A percentile compares a stretch with the other conserved stretches of the same genome.
Evolutionary conservation across 345 rosid species (phyloP).

Genomic region (Salix viminalis): DNA sequence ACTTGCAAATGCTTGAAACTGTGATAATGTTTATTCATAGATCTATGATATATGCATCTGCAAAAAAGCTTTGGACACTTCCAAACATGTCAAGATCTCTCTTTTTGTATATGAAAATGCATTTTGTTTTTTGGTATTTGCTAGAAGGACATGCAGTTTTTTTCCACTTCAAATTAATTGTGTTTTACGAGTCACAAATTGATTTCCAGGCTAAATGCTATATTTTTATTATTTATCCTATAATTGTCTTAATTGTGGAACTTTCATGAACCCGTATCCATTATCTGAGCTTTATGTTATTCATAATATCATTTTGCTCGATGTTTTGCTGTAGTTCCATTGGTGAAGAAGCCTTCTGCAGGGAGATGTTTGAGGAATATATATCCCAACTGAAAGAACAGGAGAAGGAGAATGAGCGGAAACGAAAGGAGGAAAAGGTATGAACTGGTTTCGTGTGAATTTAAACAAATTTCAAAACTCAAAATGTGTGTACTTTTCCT

Average conservation of each 20-base stretch:
- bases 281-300: background rate
- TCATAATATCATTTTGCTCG: slow-evolving; percentile 8
- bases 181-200: background rate
- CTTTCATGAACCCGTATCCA: slow-evolving; percentile 4
- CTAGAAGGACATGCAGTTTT: background rate
- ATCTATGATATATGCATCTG: background rate
- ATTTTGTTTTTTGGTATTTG: background rate
- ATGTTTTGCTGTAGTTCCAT: slow-evolving; percentile 49
- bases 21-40: background rate
- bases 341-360: slow-evolving; percentile 64
- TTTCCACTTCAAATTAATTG: background rate
- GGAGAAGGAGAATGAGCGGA: slow-evolving; percentile 52
- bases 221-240: background rate
- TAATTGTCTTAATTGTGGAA: background rate
- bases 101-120: too few species aligned
- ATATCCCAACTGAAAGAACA: slow-evolving; percentile 58
- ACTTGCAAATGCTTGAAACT: background rate
- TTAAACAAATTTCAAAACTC: background rate
- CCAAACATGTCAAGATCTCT: background rate
- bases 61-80: background rate
- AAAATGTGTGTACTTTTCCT: background rate
- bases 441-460: background rate
- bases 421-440: slow-evolving; percentile 76
- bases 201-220: background rate
- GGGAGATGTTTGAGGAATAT: slow-evolving; percentile 65